Percentiles rank a stretch among this genome's conserved stretches.
Conservation (phyloP, 2,329 filamentous ascomycete species). For the Fusarium verrucosum region DNA sequence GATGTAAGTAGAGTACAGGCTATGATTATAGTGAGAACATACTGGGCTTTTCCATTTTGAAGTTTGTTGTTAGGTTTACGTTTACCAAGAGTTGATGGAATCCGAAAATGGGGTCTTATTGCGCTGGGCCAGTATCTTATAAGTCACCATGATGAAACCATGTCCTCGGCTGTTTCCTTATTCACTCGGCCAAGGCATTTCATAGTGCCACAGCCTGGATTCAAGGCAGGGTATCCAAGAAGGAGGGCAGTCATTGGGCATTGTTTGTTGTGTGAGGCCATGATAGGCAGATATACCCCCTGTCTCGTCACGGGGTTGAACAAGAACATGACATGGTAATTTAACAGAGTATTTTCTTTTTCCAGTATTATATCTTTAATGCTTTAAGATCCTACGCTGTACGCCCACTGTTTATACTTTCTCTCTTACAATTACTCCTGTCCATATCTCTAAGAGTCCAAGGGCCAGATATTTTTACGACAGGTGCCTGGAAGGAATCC, state of each 20-base stretch:
- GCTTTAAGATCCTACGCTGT: too few relatives aligned
- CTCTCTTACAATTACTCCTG: too few relatives aligned
- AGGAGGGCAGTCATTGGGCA: neutral
- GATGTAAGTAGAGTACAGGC: neutral
- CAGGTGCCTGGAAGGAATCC: neutral
- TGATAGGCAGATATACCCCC: too few relatives aligned
- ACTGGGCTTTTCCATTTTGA: slow-evolving; percentile 37
- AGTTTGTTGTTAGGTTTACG: neutral
- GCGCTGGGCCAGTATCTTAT: neutral
- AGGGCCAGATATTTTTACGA: too few relatives aligned
- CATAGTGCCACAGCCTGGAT: neutral
- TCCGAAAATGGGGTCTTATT: neutral
- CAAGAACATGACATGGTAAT: too few relatives aligned
- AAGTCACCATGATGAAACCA: slow-evolving; percentile 8
- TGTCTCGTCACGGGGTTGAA: too few relatives aligned
- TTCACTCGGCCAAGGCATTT: neutral
- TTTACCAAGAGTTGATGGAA: neutral
- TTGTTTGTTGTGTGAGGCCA: neutral
- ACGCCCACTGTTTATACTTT: too few relatives aligned
- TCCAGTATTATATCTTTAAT: too few relatives aligned
- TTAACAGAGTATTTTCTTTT: too few relatives aligned
- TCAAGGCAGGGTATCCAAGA: neutral
- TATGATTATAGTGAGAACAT: neutral
- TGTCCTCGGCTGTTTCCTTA: neutral
- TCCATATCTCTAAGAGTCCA: too few relatives aligned